phyloP scores from a whole-genome alignment of 805 yeast genomes.

The Yueomyces sp. region DNA sequence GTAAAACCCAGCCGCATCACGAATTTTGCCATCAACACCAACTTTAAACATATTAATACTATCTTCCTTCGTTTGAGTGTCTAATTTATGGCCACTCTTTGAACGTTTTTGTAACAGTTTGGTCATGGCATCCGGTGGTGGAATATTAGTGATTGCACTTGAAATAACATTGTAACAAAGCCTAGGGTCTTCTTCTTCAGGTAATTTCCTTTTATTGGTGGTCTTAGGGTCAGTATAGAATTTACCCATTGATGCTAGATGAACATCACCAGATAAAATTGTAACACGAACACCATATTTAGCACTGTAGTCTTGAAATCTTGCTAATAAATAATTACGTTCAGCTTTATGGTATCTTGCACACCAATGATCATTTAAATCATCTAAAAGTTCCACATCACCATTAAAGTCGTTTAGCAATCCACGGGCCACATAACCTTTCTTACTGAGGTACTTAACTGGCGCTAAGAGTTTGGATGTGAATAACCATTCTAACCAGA shows the following conservation, averaged over 20 bases:
- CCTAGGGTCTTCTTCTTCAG: conserved; percentile 60
- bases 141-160: conserved; percentile 83
- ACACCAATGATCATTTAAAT: conserved; percentile 95
- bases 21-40: conserved; percentile 33
- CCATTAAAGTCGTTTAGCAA: conserved; percentile 89
- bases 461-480: conserved; percentile 52
- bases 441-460: conserved; percentile 42
- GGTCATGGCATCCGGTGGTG: conserved; percentile 87
- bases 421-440: conserved; percentile 53
- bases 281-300: conserved; percentile 59
- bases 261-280: conserved; percentile 87
- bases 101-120: conserved; percentile 54
- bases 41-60: conserved; percentile 55
- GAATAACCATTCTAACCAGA: conserved; percentile 73
- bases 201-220: conserved; percentile 23
- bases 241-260: conserved; percentile 73
- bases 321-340: conserved; percentile 54
- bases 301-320: conserved; percentile 55
- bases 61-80: conserved; percentile 58
- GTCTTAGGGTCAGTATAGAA: conserved; percentile 41
- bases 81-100: conserved; percentile 49
- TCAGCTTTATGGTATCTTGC: conserved; percentile 75
- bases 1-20: conserved; percentile 31
- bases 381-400: conserved; percentile 80
- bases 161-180: conserved; percentile 73